phyloP scores from a whole-genome alignment of 31 red algal genomes.

The Asparagopsis taxiformis region DNA sequence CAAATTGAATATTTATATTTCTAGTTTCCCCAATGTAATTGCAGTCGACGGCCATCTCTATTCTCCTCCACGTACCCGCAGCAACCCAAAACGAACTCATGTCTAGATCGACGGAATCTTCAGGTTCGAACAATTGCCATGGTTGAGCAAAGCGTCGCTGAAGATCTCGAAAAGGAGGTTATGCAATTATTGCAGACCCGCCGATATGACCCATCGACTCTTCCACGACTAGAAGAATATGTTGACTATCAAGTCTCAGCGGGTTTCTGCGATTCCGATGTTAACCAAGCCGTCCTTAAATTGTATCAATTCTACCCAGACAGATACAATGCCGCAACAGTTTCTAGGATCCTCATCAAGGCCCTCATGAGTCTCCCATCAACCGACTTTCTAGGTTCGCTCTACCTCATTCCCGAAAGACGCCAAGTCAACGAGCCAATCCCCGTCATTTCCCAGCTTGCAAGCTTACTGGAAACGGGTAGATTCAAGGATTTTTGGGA shows the following conservation, averaged over 20 bases:
- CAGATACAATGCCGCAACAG: constrained; percentile 51
- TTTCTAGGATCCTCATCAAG: constrained; percentile 85
- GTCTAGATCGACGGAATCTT: too few relatives aligned
- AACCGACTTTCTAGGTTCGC: constrained; percentile 72
- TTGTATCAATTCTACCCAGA: constrained; percentile 94
- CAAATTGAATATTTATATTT: too few relatives aligned
- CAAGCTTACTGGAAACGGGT: constrained; percentile 73
- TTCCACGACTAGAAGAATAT: constrained; percentile 79
- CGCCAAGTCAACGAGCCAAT: constrained; percentile 76
- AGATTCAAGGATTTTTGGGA: constrained; percentile 82
- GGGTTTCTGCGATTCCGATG: constrained; percentile 62
- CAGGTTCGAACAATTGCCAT: too few relatives aligned
- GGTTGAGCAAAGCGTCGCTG: too few relatives aligned
- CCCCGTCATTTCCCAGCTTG: constrained; percentile 64
- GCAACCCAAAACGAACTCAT: too few relatives aligned
- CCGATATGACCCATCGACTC: constrained; percentile 81
- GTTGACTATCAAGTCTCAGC: constrained; percentile 71
- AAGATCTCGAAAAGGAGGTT: constrained; percentile 77
- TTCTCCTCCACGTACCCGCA: too few relatives aligned
- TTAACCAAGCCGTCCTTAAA: constrained; percentile 85
- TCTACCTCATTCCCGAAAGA: constrained; percentile 76
- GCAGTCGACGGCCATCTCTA: too few relatives aligned
- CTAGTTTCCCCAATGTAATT: too few relatives aligned
- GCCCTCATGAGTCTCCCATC: constrained; percentile 79
- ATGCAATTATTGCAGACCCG: constrained; percentile 56